Evolutionary conservation across 768 basidiomycete species (phyloP).

Genomic region (Cubamyces lactineus): DNA sequence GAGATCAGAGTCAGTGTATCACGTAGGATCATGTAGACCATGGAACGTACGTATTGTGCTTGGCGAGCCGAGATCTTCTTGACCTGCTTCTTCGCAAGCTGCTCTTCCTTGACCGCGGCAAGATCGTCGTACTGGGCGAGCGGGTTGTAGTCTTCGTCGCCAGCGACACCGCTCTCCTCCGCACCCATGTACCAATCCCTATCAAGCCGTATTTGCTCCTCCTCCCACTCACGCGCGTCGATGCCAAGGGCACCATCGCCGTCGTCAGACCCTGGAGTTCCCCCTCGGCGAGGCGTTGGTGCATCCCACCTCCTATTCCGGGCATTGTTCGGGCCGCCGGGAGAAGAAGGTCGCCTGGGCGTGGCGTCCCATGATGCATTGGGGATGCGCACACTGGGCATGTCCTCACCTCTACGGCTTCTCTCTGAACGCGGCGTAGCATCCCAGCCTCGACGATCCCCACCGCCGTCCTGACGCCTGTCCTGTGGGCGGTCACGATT

Average conservation of each 20-base stretch:
- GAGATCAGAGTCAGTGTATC: constrained; percentile 25
- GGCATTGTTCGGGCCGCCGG: neutral
- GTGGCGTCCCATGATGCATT: constrained; percentile 96
- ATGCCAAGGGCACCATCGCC: constrained; percentile 47
- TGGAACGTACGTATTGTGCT: constrained; percentile 84
- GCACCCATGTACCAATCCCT: constrained; percentile 96
- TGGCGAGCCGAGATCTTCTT: constrained; percentile 93
- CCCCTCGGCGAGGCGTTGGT: constrained; percentile 76
- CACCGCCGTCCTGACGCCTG: constrained; percentile 29
- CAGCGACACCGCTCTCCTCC: constrained; percentile 82
- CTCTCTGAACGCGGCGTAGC: constrained; percentile 65
- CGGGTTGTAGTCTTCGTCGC: constrained; percentile 92
- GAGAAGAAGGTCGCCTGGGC: constrained; percentile 51
- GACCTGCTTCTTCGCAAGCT: constrained; percentile 75
- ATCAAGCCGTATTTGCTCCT: constrained; percentile 90
- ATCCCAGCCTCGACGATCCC: constrained; percentile 46
- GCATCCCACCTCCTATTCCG: constrained; percentile 72
- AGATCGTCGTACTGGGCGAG: constrained; percentile 93
- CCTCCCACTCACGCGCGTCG: constrained; percentile 93
- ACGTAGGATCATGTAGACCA: no score
- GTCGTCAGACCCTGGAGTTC: constrained; percentile 71
- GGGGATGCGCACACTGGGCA: constrained; percentile 86
- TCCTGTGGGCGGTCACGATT: constrained; percentile 64
- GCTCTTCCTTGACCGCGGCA: constrained; percentile 64
- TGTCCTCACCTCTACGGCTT: constrained; percentile 52